Evolutionary conservation across 768 basidiomycete genomes (phyloP), one percentile per base, ranked within the genome.

Genomic region (Lentinula edodes): DNA sequence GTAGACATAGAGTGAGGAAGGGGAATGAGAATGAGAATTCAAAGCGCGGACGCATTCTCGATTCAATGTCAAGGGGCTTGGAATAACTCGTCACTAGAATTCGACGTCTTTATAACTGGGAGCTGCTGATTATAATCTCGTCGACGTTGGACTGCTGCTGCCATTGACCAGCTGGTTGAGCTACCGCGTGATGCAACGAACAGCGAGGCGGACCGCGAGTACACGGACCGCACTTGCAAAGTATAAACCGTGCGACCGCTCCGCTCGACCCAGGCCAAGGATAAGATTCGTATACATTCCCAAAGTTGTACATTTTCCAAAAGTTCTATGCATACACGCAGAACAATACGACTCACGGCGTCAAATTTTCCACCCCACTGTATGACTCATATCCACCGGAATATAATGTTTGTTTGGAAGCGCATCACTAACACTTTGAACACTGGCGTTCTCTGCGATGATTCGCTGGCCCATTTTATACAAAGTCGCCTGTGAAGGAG

Each of bases 401-500:
- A 97, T 83, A 72, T 96, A 98, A 70, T 97, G 95, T 75, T 95
- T 93, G 79, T 98, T 98, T 1, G 96, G 95, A 2, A 97, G 80
- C 46, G 75, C 73, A 74, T 96, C 97, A 13, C 80, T 79, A 36
- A 91, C 88, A 2, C 73, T 73, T 48, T 79, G 70, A 12, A 97
- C 78, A 2, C 76, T 76, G 2, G 72, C 71, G 67, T 93, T 89
- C 71, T 90, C 85, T 1, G 73, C 74, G 34, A 97, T 74, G 65
- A 98, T 78, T 1, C 80, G 79, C 64, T 90, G 82, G 0, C 81
- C 91, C 86, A 95, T 95, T 76, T 90, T 91, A 82, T 87, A 95
- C 56, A 96, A 76, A 32, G 95, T 97, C 8, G 95, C 95, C 91
- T 97, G 43, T 9, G 28, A 52, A 28, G 52, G 28, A 55, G 45